Evolutionary conservation across 2,329 filamentous ascomycete species (phyloP).

Genomic region (Pseudodiploospora longispora): DNA sequence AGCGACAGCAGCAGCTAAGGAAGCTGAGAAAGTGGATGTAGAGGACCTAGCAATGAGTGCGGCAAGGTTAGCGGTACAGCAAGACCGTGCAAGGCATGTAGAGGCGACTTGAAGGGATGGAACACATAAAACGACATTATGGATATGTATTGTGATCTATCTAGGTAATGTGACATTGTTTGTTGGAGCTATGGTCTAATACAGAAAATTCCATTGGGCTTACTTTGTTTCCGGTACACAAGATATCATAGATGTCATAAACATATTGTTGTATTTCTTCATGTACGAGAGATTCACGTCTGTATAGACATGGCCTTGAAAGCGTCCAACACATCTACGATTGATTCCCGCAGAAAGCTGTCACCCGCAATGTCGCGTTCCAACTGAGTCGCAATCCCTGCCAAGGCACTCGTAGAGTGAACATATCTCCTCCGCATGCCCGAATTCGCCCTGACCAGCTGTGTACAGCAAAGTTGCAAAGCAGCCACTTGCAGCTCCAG

Average conservation of each 20-base stretch:
- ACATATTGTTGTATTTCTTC: not conserved
- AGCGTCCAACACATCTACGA: constrained; percentile 37
- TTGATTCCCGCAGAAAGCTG: constrained; percentile 29
- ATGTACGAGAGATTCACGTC: too few species aligned
- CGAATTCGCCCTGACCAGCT: constrained; percentile 38
- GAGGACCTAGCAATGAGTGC: not conserved
- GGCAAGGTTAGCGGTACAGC: not conserved
- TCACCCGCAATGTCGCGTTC: constrained; percentile 20
- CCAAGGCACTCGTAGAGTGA: constrained; percentile 42
- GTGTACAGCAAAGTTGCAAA: constrained; percentile 46
- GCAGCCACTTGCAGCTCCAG: constrained; percentile 46
- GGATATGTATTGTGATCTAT: too few species aligned
- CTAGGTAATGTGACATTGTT: too few species aligned
- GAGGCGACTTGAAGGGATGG: constrained; percentile 8
- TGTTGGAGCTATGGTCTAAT: too few species aligned
- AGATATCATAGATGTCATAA: too few species aligned
- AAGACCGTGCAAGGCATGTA: constrained; percentile 7
- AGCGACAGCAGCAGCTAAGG: constrained; percentile 23
- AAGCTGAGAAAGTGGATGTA: constrained; percentile 4
- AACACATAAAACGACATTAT: too few species aligned
- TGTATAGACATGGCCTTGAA: constrained; percentile 15
- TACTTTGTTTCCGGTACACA: too few species aligned
- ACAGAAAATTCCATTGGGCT: too few species aligned
- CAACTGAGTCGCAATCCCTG: constrained; percentile 39
- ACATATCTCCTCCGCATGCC: constrained; percentile 42